These are phyloP conservation scores for Xanthoconium separans DNA, from an alignment of 1,284 basidiomycete species.

Conservation along the genomic window DNA sequence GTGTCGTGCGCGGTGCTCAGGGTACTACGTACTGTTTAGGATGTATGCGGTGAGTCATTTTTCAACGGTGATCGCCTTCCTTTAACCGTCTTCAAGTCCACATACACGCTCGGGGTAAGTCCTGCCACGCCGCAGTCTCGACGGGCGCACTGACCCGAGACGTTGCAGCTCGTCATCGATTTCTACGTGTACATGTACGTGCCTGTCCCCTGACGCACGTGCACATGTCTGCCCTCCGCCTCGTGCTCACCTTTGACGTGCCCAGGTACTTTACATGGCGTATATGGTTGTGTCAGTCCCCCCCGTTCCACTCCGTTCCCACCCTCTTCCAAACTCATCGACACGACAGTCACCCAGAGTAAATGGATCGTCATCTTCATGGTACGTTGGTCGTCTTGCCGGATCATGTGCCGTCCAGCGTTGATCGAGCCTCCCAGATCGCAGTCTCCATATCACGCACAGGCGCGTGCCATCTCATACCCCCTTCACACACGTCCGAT, in stretches of 20 bases:
- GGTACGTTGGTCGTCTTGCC: constrained; percentile 9
- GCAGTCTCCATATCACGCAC: constrained; percentile 23
- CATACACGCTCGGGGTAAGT: constrained; percentile 25
- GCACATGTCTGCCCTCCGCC: no score
- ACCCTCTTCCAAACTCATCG: constrained; percentile 2
- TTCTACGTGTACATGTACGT: constrained; percentile 31
- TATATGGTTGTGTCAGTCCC: constrained; percentile 30
- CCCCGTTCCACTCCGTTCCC: background rate
- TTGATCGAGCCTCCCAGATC: constrained; percentile 6
- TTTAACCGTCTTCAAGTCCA: constrained; percentile 11
- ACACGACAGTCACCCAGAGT: constrained; percentile 17
- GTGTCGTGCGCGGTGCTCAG: no score
- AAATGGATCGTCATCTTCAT: constrained; percentile 25
- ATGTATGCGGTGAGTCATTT: constrained; percentile 16
- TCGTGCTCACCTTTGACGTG: no score
- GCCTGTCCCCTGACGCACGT: no score
- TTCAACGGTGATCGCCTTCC: background rate
- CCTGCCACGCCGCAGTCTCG: background rate
- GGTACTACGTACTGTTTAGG: constrained; percentile 11
- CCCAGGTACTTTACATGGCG: constrained; percentile 33
- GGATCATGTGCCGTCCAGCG: background rate
- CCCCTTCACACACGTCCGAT: background rate
- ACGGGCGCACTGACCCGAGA: constrained; percentile 5
- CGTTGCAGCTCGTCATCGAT: constrained; percentile 26
- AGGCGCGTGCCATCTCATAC: constrained; percentile 7